Base-by-base conservation (phyloP, 129 eudicot genomes). In the Ambrosia artemisiifolia region DNA sequence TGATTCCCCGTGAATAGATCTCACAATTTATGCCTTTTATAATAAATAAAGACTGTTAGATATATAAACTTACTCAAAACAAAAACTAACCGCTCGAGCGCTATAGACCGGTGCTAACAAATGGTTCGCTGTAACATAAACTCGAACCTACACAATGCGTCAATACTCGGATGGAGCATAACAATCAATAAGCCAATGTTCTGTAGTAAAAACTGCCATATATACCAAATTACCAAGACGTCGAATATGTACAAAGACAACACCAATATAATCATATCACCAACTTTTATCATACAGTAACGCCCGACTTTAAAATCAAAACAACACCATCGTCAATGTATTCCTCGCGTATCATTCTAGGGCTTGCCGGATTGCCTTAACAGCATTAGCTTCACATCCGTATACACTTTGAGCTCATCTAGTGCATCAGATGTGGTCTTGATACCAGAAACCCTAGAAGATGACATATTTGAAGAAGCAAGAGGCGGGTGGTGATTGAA, bases 341-440 rank as follows among this genome's bases (percentile, higher is more conserved):
- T 34, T 69, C 38, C 47, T 3, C 5, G 6, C 19, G 24, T 33
- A 17, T 50, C 63, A 16, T 40, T 62, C 71, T 64, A 69, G 6
- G 46, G 34, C 72, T 68, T 74, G 57, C 75, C 70, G 0, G 84
- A 83, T 72, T 84, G 88, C 76, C 72, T 87, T 46, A 90, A 77
- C 84, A 93, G 56, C 63, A 59, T 43, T 18, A 80, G 83, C 79
- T 87, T 93, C 90, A 93, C 74, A 28, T 84, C 88, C 76, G 44
- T 80, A 79, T 82, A 93, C 17, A n/a, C 85, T 61, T 81, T 86
- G 33, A 93, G 98, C 87, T 94, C 97, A 42, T 90, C 93, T 10
- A 94, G 68, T 56, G 98, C 98, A 84, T 88, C 95, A 48, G 97
- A 78, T 9, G 96, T 83, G 35, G 95, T 90, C 71, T 76, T 90